Conservation (phyloP, 176 grass and related monocot genomes). For the Avena atlantica region DNA sequence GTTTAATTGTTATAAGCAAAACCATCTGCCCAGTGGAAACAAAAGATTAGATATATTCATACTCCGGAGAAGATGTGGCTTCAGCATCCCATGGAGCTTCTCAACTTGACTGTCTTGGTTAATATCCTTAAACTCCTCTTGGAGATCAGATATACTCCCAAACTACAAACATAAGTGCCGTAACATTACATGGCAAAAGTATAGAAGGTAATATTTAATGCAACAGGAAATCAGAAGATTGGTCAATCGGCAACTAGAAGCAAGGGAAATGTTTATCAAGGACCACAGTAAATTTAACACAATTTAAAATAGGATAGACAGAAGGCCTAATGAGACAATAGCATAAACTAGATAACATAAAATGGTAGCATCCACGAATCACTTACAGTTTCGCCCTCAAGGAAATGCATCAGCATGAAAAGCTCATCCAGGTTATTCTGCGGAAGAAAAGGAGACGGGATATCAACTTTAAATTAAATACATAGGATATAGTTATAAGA, state of each 20-base stretch:
- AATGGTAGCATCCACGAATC: constrained; percentile 18
- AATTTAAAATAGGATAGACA: background rate
- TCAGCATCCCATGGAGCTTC: constrained; percentile 95
- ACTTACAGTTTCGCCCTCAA: constrained; percentile 97
- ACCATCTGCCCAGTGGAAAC: constrained; percentile 16
- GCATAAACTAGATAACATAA: constrained; percentile 38
- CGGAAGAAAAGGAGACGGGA: constrained; percentile 36
- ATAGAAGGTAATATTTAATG: constrained; percentile 27
- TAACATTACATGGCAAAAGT: constrained; percentile 22
- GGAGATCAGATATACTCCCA: constrained; percentile 94
- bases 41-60: constrained; percentile 47
- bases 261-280: constrained; percentile 3
- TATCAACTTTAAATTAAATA: constrained; percentile 48
- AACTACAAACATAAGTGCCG: constrained; percentile 67
- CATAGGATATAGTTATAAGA: background rate
- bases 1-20: constrained; percentile 32
- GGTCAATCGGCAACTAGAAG: constrained; percentile 12
- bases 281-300: background rate
- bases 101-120: constrained; percentile 97
- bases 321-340: constrained; percentile 20
- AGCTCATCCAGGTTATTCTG: constrained; percentile 99
- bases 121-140: constrained; percentile 97
- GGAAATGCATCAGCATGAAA: constrained; percentile 99
- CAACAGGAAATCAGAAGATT: background rate
- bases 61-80: constrained; percentile 97